Evolutionary conservation across 768 basidiomycete genomes (phyloP).

Genomic region (Calocybe indica): DNA sequence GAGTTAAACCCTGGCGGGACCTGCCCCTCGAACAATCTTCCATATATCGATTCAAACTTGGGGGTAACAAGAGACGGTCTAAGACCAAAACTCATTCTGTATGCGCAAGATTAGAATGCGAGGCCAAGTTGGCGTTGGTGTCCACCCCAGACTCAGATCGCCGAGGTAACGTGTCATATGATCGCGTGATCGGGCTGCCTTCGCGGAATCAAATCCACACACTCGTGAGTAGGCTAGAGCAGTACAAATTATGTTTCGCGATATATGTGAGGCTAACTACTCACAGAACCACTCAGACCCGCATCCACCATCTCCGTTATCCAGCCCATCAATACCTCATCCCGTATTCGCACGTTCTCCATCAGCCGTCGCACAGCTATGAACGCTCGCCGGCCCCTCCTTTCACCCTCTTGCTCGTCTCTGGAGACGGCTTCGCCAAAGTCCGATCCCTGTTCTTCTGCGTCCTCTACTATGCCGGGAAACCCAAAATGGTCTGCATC

Average conservation of each 20-base stretch:
- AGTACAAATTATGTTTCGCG: background rate
- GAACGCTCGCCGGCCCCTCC: conserved; percentile 69
- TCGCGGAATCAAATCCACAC: too few relatives aligned
- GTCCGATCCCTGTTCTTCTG: conserved; percentile 58
- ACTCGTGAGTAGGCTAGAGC: too few relatives aligned
- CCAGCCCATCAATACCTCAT: conserved; percentile 57
- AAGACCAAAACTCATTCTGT: conserved; percentile 11
- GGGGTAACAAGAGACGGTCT: conserved; percentile 26
- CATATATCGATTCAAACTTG: conserved; percentile 41
- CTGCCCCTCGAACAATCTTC: conserved; percentile 46
- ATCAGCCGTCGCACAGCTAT: conserved; percentile 50
- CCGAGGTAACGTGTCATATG: too few relatives aligned
- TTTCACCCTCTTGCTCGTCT: conserved; percentile 64
- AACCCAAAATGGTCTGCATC: conserved; percentile 89
- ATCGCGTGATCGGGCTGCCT: conserved; percentile 9
- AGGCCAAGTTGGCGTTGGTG: conserved; percentile 16
- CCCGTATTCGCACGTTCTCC: conserved; percentile 59
- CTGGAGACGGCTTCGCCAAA: conserved; percentile 39
- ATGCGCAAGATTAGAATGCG: conserved; percentile 4
- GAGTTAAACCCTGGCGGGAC: conserved; percentile 38
- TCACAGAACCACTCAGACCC: conserved; percentile 18
- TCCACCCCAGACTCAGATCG: too few relatives aligned
- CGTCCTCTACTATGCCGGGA: conserved; percentile 74
- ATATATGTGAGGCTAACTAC: background rate
- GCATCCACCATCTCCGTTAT: conserved; percentile 56